These are phyloP conservation scores for Mycena alexandri DNA, from an alignment of 768 basidiomycete genomes.

Conservation along the genomic window DNA sequence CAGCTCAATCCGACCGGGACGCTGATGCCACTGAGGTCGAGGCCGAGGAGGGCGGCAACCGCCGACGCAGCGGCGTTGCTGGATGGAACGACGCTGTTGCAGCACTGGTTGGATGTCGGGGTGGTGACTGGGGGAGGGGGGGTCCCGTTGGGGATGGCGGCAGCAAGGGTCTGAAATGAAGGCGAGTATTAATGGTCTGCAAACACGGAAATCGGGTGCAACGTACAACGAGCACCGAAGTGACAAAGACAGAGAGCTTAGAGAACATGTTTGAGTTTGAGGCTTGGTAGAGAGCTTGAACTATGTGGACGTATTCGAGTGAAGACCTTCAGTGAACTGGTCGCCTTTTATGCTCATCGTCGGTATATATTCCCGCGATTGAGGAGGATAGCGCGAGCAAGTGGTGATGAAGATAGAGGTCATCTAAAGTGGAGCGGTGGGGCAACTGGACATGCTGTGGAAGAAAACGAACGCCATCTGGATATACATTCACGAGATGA, in stretches of 20 bases:
- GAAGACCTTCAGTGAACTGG: background rate
- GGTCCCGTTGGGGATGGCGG: constrained; percentile 12
- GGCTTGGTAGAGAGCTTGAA: constrained; percentile 27
- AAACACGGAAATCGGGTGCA: background rate
- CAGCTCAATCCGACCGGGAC: constrained; percentile 34
- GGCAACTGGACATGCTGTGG: no score
- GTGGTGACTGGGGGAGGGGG: constrained; percentile 28
- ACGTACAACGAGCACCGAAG: constrained; percentile 26
- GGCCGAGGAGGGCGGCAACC: constrained; percentile 29
- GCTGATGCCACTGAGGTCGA: constrained; percentile 26
- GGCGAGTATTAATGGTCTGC: background rate
- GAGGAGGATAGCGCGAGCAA: background rate
- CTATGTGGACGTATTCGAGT: constrained; percentile 19
- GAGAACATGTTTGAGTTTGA: constrained; percentile 30
- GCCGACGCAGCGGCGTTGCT: constrained; percentile 24
- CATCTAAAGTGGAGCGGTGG: no score
- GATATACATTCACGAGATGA: no score
- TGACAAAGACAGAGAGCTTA: constrained; percentile 23
- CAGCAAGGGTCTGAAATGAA: constrained; percentile 21
- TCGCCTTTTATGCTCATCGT: background rate
- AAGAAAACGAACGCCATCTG: no score
- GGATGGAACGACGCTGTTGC: constrained; percentile 27
- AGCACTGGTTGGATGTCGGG: constrained; percentile 31
- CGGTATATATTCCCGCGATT: background rate
- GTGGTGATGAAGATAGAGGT: background rate